Percentiles rank a stretch among this genome's conserved stretches.
These are phyloP conservation scores for Amyloporia xantha DNA, from an alignment of 768 basidiomycete genomes.

Conservation along the genomic window DNA sequence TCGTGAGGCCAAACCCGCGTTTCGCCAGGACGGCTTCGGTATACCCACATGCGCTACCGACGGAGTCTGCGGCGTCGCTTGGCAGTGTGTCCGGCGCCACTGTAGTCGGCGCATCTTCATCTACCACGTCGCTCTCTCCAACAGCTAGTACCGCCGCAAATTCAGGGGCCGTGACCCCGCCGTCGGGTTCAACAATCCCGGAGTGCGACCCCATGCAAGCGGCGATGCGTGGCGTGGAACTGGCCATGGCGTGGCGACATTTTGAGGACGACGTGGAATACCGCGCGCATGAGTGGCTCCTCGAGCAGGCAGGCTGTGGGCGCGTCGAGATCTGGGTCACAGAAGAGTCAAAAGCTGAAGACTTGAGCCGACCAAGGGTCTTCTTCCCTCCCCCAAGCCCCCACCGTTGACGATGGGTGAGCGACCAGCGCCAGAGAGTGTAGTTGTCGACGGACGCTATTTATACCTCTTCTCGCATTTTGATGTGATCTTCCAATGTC, in stretches of 20 bases:
- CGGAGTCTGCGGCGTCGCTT: neutral
- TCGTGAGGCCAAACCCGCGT: slow-evolving; percentile 7
- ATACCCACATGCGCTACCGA: neutral
- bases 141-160: neutral
- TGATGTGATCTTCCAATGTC: no score
- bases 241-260: neutral
- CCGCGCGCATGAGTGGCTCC: slow-evolving; percentile 9
- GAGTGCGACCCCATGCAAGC: neutral
- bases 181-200: neutral
- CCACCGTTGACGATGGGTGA: neutral
- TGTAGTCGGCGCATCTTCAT: neutral
- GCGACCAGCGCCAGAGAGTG: neutral
- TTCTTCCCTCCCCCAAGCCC: neutral
- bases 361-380: neutral
- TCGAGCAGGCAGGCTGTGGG: slow-evolving; percentile 6
- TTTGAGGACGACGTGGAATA: slow-evolving; percentile 12
- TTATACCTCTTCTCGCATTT: no score
- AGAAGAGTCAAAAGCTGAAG: slow-evolving; percentile 1
- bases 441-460: no score
- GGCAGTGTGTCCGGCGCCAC: no score
- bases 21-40: slow-evolving; percentile 1
- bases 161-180: neutral
- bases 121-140: neutral
- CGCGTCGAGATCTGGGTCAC: slow-evolving; percentile 10
- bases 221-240: neutral